Base-by-base conservation (phyloP, 139 green algal genomes). In the Closterium sp. region DNA sequence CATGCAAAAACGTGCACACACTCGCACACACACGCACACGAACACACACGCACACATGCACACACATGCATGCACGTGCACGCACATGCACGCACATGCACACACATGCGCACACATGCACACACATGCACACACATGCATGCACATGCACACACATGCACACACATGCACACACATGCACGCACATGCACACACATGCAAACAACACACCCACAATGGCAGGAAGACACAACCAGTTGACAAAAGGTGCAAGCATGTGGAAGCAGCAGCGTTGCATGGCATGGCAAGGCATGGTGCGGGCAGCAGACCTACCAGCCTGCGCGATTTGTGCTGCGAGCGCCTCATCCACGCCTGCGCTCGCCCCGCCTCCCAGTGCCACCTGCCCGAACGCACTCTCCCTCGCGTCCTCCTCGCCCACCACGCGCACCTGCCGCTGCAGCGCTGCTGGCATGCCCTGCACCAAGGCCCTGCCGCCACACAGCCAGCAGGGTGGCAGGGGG, bases 321-420 rank as follows among this genome's bases (percentile, higher is more conserved):
- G 55, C 55, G 16, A 76, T 76, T 10, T 76, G 55, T 12, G 55
- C 84, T 5, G 30, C 30, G 2, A 33, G 30, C 23, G 30, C 84
- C 84, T 34, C 84, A 19, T 33, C 30, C 84, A 33, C 84, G 31
- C 84, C 84, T 23, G 31, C 84, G 3, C 2, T 32, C 84, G 30
- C 92, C 32, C 66, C 84, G 21, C 85, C 89, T 2, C 69, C 90
- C 28, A 69, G 84, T 8, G 35, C 93, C 69, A 90, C 93, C 87
- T 95, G 69, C 34, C 94, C 91, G 89, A 94, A 89, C 33, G 93
- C 92, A 35, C 34, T 89, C 87, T 91, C 89, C 31, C 89, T 92
- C 33, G 87, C 34, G 23, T 91, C 69, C 35, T 36, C 16, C 10
- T 90, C 90, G 31, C 88, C 93, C 83, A 92, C 93, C 7, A 86